Percentiles rank a stretch among this genome's conserved stretches.
Evolutionary conservation across 495 filamentous ascomycete genomes (phyloP).

Genomic region (Physcia stellaris): DNA sequence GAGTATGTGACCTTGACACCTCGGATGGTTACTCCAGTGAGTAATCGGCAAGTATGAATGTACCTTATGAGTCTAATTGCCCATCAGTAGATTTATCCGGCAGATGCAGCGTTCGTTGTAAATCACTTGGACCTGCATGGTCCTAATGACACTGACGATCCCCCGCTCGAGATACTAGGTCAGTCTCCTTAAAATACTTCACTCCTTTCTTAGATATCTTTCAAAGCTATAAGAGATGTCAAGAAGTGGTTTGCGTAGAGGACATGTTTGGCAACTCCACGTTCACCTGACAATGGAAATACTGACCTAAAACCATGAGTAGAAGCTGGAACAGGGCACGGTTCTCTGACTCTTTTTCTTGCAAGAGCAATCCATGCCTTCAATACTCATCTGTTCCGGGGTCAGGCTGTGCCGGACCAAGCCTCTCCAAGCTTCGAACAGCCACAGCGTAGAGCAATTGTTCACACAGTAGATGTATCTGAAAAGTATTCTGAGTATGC

Average conservation of each 20-base stretch:
- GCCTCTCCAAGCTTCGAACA: conserved; percentile 3
- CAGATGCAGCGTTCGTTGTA: conserved; percentile 58
- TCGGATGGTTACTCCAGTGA: conserved; percentile 35
- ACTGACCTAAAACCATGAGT: conserved; percentile 54
- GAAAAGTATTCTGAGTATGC: conserved; percentile 45
- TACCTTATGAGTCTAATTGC: too few species aligned
- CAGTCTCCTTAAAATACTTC: too few species aligned
- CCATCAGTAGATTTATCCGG: conserved; percentile 52
- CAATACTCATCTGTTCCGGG: conserved; percentile 27
- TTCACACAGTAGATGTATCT: conserved; percentile 58
- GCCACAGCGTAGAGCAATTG: conserved; percentile 34
- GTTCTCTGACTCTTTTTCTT: conserved; percentile 58
- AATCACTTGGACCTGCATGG: conserved; percentile 65
- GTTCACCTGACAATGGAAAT: neutral
- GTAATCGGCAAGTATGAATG: too few species aligned
- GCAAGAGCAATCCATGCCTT: conserved; percentile 63
- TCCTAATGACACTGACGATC: too few species aligned
- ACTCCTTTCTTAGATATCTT: too few species aligned
- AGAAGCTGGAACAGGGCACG: conserved; percentile 72
- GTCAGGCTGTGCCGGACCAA: neutral
- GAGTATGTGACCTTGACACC: conserved; percentile 54
- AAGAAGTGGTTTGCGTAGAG: too few species aligned
- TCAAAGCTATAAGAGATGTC: too few species aligned
- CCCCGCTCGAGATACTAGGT: too few species aligned
- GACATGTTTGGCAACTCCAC: too few species aligned